Base-by-base conservation (phyloP, 352 stramenopile genomes). In the Pythium scleroteichum region DNA sequence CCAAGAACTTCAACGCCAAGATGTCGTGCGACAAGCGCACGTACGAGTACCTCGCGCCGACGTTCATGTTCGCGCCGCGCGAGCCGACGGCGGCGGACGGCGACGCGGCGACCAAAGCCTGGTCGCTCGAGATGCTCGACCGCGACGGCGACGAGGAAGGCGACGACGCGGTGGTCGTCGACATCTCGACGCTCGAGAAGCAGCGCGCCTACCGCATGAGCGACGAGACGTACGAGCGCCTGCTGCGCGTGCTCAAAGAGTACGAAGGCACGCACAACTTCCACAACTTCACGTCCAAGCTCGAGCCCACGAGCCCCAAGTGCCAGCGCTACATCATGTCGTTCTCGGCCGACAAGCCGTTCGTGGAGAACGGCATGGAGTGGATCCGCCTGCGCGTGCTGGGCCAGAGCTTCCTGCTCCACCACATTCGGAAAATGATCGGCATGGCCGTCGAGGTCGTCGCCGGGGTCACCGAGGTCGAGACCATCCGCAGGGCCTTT, bases 361-460 rank as follows among this genome's bases (percentile, higher is more conserved):
- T 95, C 59, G 77, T 94, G n/a, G 64, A 89, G 35, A 82, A 97
- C 58, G 85, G 84, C 53, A 93, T 97, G 62, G 92, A 99, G 71
- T 99, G 96, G 96, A 90, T 99, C 54, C 91, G 90, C 2, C 77
- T 98, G 50, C 88, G 92, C 62, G 94, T 99, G 1, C 67, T 97
- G 7, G 97, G 97, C 16, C 96, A 99, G 71, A 98, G 94, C 42
- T 99, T 99, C 72, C 68, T 99, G 38, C 71, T 99, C 38, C 93
- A 99, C 68, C 96, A 99, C 72, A 99, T 99, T 64, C 94, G 97
- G 44, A 99, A 99, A 76, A 99, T 99, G 97, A 93, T 99, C 38
- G 87, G 85, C 44, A 85, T 71, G 48, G 81, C 83, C 1, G 79
- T 89, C 20, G 87, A 95, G 49, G 69, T 95, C 32, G 73, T 94